phyloP scores from a whole-genome alignment of 345 rosid genomes.

The Linum tenue region DNA sequence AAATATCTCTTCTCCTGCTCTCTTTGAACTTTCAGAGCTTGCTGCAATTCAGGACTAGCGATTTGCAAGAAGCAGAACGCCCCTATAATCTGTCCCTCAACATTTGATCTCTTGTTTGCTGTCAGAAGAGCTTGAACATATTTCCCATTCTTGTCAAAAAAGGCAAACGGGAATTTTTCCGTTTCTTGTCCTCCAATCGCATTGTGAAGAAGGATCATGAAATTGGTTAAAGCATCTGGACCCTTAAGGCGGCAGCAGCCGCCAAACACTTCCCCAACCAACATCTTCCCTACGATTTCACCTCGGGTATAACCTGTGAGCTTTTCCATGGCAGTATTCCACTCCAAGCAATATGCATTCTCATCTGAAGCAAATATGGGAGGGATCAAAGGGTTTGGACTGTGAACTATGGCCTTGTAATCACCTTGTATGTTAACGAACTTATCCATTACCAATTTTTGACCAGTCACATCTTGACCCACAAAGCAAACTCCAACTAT shows the following conservation, averaged over 20 bases:
- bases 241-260: conserved; percentile 81
- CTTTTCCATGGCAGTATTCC: conserved; percentile 98
- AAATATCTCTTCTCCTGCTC: conserved; percentile 54
- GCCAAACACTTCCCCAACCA: conserved; percentile 94
- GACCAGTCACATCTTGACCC: conserved; percentile 86
- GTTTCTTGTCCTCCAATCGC: conserved; percentile 83
- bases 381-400: conserved; percentile 90
- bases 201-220: conserved; percentile 84
- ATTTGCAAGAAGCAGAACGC: conserved; percentile 97
- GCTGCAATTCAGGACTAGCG: conserved; percentile 87
- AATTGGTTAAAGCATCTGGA: conserved; percentile 75
- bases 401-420: conserved; percentile 82
- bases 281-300: conserved; percentile 74
- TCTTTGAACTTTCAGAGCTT: conserved; percentile 64
- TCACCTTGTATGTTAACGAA: conserved; percentile 86
- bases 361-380: conserved; percentile 95
- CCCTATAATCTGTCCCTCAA: conserved; percentile 65
- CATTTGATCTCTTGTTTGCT: conserved; percentile 65
- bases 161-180: conserved; percentile 67
- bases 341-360: conserved; percentile 81
- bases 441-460: conserved; percentile 92
- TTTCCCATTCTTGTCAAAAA: conserved; percentile 67
- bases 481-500: conserved; percentile 97
- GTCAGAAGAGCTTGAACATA: conserved; percentile 77
- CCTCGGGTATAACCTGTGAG: conserved; percentile 70